phyloP scores from a whole-genome alignment of 2,329 filamentous ascomycete species.

The Cadophora sp. region DNA sequence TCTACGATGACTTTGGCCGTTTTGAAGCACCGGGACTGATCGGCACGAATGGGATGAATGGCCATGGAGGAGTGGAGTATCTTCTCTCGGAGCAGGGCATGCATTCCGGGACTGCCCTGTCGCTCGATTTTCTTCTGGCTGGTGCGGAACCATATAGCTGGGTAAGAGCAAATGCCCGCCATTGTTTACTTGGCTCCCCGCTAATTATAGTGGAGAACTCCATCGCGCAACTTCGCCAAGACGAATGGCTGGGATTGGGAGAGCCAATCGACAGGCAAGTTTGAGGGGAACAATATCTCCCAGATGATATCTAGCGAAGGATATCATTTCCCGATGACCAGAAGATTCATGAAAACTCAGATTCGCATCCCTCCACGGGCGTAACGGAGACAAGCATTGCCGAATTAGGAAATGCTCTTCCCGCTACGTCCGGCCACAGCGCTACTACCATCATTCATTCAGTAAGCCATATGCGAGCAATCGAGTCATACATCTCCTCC shows the following conservation, averaged over 20 bases:
- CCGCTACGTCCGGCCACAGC: not conserved
- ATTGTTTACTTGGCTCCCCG: not conserved
- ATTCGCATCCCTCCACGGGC: not conserved
- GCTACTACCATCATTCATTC: not conserved
- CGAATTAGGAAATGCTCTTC: not conserved
- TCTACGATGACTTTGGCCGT: not conserved
- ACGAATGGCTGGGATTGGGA: not conserved
- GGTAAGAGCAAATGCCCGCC: not conserved
- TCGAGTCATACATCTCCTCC: not conserved
- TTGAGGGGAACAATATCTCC: not conserved
- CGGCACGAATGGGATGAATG: not conserved
- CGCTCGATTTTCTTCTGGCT: not conserved
- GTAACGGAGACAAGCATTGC: not conserved
- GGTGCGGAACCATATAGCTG: not conserved
- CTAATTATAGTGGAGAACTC: not conserved
- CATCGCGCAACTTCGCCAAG: not conserved
- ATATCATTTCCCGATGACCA: not conserved
- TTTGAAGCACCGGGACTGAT: not conserved
- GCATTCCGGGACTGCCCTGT: not conserved
- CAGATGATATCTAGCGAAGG: not conserved
- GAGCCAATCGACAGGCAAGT: not conserved
- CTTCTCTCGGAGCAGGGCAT: not conserved
- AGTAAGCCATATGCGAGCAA: not conserved
- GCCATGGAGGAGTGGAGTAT: not conserved
- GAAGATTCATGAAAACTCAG: not conserved